Conservation (phyloP, 805 yeast species). For the Kodamaea lidongshanica region DNA sequence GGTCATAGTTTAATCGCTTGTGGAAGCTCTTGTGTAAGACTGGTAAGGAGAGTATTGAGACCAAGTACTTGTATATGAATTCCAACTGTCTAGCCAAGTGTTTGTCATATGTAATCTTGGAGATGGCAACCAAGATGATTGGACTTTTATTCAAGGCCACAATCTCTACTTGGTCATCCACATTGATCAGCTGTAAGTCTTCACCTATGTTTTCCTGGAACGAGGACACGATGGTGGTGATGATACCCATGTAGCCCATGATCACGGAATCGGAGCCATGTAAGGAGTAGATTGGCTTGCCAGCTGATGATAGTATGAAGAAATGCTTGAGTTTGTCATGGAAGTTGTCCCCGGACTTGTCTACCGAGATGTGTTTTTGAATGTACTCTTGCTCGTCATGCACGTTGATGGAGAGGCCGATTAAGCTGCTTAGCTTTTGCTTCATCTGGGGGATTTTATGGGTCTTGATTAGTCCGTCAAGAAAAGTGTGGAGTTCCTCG, state of each 20-base stretch:
- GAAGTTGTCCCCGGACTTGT: slow-evolving; percentile 18
- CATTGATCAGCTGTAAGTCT: slow-evolving; percentile 46
- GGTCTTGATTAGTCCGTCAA: slow-evolving; percentile 18
- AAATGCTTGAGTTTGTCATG: slow-evolving; percentile 54
- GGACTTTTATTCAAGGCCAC: slow-evolving; percentile 62
- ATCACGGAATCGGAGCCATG: slow-evolving; percentile 65
- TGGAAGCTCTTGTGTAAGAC: slow-evolving; percentile 64
- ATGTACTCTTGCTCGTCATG: slow-evolving; percentile 12
- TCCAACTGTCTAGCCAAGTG: slow-evolving; percentile 50
- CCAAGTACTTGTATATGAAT: slow-evolving; percentile 64
- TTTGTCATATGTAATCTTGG: slow-evolving; percentile 35
- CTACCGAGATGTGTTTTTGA: slow-evolving; percentile 12
- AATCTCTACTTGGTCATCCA: slow-evolving; percentile 45
- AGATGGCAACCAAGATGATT: slow-evolving; percentile 64
- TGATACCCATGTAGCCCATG: slow-evolving; percentile 68
- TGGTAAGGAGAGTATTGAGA: slow-evolving; percentile 80
- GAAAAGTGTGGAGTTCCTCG: slow-evolving; percentile 20
- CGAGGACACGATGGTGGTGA: slow-evolving; percentile 71
- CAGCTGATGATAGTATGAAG: slow-evolving; percentile 75
- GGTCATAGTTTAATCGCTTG: slow-evolving; percentile 72
- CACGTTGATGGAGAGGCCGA: slow-evolving; percentile 1
- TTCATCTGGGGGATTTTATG: slow-evolving; percentile 5
- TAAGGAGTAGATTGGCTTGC: slow-evolving; percentile 80
- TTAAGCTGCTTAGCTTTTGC: background rate
- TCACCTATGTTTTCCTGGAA: slow-evolving; percentile 44